These are phyloP conservation scores for Cymodocea nodosa DNA, from an alignment of 116 monocot genomes.

Conservation along the genomic window DNA sequence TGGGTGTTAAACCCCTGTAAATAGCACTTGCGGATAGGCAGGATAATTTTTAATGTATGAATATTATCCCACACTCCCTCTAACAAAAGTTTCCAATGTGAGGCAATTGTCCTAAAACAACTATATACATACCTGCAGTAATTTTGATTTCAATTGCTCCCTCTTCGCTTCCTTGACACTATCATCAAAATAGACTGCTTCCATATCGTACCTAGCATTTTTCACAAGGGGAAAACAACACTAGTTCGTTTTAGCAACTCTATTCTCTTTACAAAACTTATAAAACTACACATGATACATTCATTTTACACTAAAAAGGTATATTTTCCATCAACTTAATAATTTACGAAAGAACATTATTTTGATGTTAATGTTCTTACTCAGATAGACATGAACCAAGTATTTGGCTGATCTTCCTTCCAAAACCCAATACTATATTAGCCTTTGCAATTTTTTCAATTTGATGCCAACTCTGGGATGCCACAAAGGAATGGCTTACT, in stretches of 20 bases:
- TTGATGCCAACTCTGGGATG: conserved; percentile 54
- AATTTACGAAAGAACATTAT: not conserved
- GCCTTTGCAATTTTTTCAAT: conserved; percentile 62
- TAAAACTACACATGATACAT: not conserved
- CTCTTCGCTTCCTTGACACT: conserved; percentile 54
- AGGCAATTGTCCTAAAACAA: too few relatives aligned
- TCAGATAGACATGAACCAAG: conserved; percentile 51
- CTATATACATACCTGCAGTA: conserved; percentile 33
- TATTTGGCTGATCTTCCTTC: conserved; percentile 66
- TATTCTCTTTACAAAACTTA: not conserved
- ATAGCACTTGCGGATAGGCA: too few relatives aligned
- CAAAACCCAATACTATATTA: conserved; percentile 59
- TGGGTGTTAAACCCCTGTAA: too few relatives aligned
- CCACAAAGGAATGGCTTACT: not conserved
- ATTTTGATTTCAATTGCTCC: conserved; percentile 51
- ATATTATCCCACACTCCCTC: too few relatives aligned
- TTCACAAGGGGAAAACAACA: not conserved
- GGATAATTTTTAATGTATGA: too few relatives aligned
- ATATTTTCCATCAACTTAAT: not conserved
- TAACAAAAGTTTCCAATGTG: too few relatives aligned
- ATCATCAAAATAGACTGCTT: conserved; percentile 78
- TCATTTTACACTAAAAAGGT: not conserved
- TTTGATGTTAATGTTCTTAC: conserved; percentile 18
- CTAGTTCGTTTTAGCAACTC: not conserved
- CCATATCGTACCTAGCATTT: conserved; percentile 52